These are phyloP conservation scores for Cyberlindnera petersonii DNA, from an alignment of 805 yeast genomes.

Conservation along the genomic window DNA sequence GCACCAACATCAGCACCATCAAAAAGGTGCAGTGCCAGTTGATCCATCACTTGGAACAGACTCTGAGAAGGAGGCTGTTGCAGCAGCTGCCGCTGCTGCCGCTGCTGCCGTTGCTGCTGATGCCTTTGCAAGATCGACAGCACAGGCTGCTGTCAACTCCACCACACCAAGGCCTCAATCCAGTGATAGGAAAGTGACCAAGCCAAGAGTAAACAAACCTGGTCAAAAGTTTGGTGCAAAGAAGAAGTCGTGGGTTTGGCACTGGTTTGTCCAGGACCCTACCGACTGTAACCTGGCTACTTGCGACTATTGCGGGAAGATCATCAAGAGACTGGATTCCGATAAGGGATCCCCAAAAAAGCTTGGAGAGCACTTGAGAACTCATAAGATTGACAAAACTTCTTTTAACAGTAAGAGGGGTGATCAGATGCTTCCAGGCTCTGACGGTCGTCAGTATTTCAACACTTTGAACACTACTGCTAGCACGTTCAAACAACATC, in stretches of 20 bases:
- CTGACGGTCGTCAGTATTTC: conserved; percentile 29
- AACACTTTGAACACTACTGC: conserved; percentile 25
- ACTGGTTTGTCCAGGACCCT: conserved; percentile 53
- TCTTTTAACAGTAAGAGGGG: conserved; percentile 39
- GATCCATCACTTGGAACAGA: conserved; percentile 25
- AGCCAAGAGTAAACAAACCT: conserved; percentile 39
- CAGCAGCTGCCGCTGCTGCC: conserved; percentile 13
- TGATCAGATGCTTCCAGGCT: conserved; percentile 12
- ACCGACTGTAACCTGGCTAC: conserved; percentile 46
- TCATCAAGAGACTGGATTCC: conserved; percentile 42
- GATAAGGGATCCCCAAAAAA: conserved; percentile 61
- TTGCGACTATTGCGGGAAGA: conserved; percentile 51
- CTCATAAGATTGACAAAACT: conserved; percentile 44
- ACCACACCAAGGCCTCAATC: conserved; percentile 5
- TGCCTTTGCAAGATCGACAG: conserved; percentile 17
- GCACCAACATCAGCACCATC: conserved; percentile 2
- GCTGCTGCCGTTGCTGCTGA: conserved; percentile 17
- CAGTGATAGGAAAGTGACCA: conserved; percentile 12
- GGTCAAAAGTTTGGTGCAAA: conserved; percentile 59
- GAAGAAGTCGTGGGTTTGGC: conserved; percentile 62
- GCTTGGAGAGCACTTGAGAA: conserved; percentile 50
- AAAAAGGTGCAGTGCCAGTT: conserved; percentile 20
- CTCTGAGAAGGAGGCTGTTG: conserved; percentile 13
- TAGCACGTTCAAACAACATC: conserved; percentile 16
- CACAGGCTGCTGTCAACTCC: conserved; percentile 26